Evolutionary conservation across 768 basidiomycete species (phyloP), one percentile per base, ranked within the genome.

Genomic region (Phanerochaete carnosa): DNA sequence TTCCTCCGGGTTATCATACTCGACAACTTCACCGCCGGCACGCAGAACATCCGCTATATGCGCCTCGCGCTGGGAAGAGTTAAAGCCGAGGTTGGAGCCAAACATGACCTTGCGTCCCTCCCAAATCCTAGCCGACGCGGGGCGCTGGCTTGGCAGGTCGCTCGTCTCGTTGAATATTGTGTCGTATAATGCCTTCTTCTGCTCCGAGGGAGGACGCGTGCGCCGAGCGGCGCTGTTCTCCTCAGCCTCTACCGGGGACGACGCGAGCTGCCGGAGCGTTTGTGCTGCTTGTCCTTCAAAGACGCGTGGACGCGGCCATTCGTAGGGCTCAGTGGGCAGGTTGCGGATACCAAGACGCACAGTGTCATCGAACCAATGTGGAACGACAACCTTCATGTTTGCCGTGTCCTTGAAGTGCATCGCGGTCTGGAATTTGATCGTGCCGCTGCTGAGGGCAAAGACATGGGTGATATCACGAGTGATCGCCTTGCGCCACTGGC

Each of bases 311-410:
- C 91, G 80, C 0, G 93, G 94, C 87, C 89, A 93, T 62, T 86
- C 77, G 64, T 90, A 93, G 22, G 80, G 75, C 0, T 69, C 65
- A 23, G 86, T 83, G 1, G 81, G 77, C 9, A 90, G 72, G 8
- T 73, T 73, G 13, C 80, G 72, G 23, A 76, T 64, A 6, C 73
- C 75, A 19, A 92, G 75, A 15, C 83, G 78, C 25, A 90, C 79
- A 2, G 81, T 80, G 64, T 94, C 92, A 65, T 95, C 91, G 61
- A 95, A 95, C 94, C 95, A 97, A 63, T 95, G 92, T 0, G 94
- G 95, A 0, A 94, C 80, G n/a, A 97, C 68, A 11, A 94, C 76
- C 53, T 80, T 83, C 66, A 95, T 82, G 9, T 77, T 73, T 0
- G 85, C 86, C 51, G 80, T 74, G 2, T 81, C 72, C 54, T 84